Evolutionary conservation across 2,329 filamentous ascomycete genomes (phyloP), one percentile per base, ranked within the genome.

Genomic region (Biscogniauxia sp.): DNA sequence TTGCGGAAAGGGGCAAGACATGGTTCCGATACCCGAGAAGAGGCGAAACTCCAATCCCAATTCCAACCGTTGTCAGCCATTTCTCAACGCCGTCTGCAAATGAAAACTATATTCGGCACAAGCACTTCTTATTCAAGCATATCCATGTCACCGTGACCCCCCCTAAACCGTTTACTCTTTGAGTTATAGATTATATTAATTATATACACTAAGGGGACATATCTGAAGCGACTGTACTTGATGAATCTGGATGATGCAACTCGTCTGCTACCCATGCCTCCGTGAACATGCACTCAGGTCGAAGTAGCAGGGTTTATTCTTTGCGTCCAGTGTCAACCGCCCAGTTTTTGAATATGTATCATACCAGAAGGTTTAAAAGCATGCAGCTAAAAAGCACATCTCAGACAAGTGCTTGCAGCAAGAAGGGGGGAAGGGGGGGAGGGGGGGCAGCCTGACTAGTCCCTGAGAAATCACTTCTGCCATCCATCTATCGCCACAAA

Each of bases 401-500:
- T 45, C 37, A 45, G 37, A 45, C 15, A 45, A 17, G 7, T 11
- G 37, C 64, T 63, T 60, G 64, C 64, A 62, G 64, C 64, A 54
- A 37, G 23, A 32, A 13, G 23, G 23, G 23, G 23, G 23, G 23
- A 23, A 7, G 11, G 28, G 28, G 28, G 28, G 28, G 28, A 2
- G 28, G 28, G 50, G 19, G 6, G 50, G 19, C 6, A 13, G 4
- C 19, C 50, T 51, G 15, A 17, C 50, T 13, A 13, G 19, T 4
- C 9, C 50, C 3, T 20, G 50, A 2, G 28, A 49, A 61, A 60
- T 59, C 56, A 55, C 52, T 57, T 59, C 54, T 51, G 28, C 59
- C 59, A 28, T 61, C 37, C 57, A 32, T 68, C 64, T 66, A 64
- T 65, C 58, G 58, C 62, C 64, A 54, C 49, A 58, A 45, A 60